phyloP scores from a whole-genome alignment of 805 yeast genomes.

The Gaillardinia entomophila region DNA sequence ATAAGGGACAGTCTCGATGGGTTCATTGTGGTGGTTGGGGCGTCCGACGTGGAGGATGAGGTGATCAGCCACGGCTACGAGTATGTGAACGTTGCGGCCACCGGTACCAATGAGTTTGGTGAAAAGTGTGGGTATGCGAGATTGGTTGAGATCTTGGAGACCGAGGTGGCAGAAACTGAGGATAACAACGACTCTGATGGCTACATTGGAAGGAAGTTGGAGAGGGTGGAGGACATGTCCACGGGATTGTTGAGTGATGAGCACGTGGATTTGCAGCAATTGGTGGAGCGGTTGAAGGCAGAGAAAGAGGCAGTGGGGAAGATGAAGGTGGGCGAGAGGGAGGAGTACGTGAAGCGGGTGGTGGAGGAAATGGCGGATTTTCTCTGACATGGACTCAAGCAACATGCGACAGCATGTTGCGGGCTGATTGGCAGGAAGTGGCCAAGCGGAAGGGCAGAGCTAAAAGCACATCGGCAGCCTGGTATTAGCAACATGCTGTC shows the following conservation, averaged over 20 bases:
- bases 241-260: slow-evolving; percentile 14
- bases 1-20: slow-evolving; percentile 16
- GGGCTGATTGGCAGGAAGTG: too few species aligned
- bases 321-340: slow-evolving; percentile 20
- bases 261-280: slow-evolving; percentile 18
- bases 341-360: slow-evolving; percentile 26
- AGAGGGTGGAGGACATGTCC: slow-evolving; percentile 20
- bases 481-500: too few species aligned
- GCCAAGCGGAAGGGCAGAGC: too few species aligned
- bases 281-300: slow-evolving; percentile 25
- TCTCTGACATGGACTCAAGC: too few species aligned
- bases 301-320: slow-evolving; percentile 28
- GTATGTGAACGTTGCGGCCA: slow-evolving; percentile 26
- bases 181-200: too few species aligned
- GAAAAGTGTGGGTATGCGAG: slow-evolving; percentile 41
- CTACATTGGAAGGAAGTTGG: slow-evolving; percentile 14
- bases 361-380: slow-evolving; percentile 36
- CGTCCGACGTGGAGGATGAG: slow-evolving; percentile 30
- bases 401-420: too few species aligned
- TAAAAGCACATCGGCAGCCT: too few species aligned
- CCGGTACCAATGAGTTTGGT: slow-evolving; percentile 34
- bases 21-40: slow-evolving; percentile 31
- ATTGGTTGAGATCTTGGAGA: slow-evolving; percentile 40
- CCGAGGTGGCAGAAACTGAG: too few species aligned
- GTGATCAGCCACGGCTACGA: slow-evolving; percentile 37